Evolutionary conservation across 805 yeast species (phyloP).

Genomic region (Hermanozyma aechmeae): DNA sequence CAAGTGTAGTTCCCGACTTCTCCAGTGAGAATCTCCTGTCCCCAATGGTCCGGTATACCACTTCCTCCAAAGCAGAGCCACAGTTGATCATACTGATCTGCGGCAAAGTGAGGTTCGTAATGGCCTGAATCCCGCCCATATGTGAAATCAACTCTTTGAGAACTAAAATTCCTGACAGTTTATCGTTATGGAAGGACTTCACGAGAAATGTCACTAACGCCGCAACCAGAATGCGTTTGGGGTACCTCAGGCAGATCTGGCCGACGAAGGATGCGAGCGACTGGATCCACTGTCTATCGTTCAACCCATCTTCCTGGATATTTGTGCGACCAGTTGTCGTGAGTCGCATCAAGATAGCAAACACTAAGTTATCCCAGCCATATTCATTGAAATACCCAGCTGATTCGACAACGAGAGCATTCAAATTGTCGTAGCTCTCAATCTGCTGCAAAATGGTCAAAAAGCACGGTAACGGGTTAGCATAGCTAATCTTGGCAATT

Average conservation of each 20-base stretch:
- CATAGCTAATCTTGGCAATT: slow-evolving; percentile 59
- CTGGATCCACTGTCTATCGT: slow-evolving; percentile 78
- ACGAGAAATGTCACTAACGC: slow-evolving; percentile 54
- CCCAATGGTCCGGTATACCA: slow-evolving; percentile 49
- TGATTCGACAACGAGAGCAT: slow-evolving; percentile 64
- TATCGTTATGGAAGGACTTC: slow-evolving; percentile 54
- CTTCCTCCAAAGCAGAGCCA: slow-evolving; percentile 45
- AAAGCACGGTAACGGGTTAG: slow-evolving; percentile 75
- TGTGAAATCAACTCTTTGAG: slow-evolving; percentile 56
- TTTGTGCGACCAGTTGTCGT: slow-evolving; percentile 55
- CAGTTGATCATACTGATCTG: slow-evolving; percentile 63
- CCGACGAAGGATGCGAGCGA: slow-evolving; percentile 76
- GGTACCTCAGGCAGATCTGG: slow-evolving; percentile 48
- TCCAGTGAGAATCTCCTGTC: slow-evolving; percentile 44
- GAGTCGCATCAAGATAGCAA: slow-evolving; percentile 61
- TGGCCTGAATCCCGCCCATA: slow-evolving; percentile 74
- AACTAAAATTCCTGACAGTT: slow-evolving; percentile 51
- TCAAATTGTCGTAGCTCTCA: slow-evolving; percentile 86
- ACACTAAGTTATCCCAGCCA: slow-evolving; percentile 81
- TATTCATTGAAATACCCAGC: slow-evolving; percentile 66
- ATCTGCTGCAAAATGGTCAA: slow-evolving; percentile 66
- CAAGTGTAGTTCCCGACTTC: slow-evolving; percentile 41
- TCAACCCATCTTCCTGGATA: slow-evolving; percentile 70
- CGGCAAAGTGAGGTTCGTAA: slow-evolving; percentile 53
- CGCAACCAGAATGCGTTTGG: slow-evolving; percentile 43